phyloP scores from a whole-genome alignment of 148 eudicot genomes.

The Nepenthes gracilis region DNA sequence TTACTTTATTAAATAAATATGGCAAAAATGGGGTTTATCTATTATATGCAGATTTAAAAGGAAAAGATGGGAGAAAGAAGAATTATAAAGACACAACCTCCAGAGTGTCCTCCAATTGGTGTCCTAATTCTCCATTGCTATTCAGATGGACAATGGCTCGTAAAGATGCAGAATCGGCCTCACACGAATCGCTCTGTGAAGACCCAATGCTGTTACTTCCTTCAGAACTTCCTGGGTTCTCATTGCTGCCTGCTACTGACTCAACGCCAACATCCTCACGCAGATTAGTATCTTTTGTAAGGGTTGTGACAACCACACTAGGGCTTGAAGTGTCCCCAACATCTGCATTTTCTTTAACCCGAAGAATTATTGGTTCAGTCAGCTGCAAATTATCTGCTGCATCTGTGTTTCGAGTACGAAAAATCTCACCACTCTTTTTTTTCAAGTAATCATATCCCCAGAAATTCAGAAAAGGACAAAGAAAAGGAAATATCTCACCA shows the following conservation, averaged over 20 bases:
- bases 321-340: conserved; percentile 10
- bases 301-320: conserved; percentile 10
- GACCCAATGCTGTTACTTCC: conserved; percentile 20
- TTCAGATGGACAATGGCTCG: conserved; percentile 9
- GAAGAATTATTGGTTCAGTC: neutral
- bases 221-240: conserved; percentile 17
- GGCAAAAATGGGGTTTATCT: too few species aligned
- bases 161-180: conserved; percentile 18
- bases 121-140: conserved; percentile 15
- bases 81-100: conserved; percentile 38
- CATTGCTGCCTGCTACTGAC: conserved; percentile 10
- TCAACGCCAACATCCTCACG: conserved; percentile 13
- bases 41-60: neutral
- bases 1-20: too few species aligned
- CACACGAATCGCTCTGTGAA: conserved; percentile 13
- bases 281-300: conserved; percentile 11
- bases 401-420: neutral
- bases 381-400: conserved; percentile 9
- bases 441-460: neutral
- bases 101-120: conserved; percentile 16
- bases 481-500: neutral
- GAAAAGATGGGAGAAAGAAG: neutral
- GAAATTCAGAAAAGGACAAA: neutral
- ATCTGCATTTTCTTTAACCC: conserved; percentile 9
- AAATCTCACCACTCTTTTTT: too few species aligned